Percentiles rank a stretch among this genome's conserved stretches.
Conservation (phyloP, 73 alveolate genomes). For the Paraurostyla sp. region DNA sequence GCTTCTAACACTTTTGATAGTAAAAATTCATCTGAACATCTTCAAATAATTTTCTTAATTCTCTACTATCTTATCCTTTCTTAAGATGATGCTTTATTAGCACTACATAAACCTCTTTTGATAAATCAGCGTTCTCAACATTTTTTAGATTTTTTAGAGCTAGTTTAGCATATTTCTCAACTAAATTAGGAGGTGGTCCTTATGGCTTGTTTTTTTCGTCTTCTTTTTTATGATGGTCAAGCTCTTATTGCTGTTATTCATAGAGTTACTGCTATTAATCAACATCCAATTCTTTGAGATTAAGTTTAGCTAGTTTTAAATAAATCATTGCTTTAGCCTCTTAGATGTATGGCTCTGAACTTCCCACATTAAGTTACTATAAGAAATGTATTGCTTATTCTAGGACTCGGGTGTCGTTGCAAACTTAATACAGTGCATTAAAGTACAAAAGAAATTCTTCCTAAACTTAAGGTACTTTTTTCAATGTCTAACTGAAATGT, state of each 20-base stretch:
- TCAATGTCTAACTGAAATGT: background rate
- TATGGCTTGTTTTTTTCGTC: no score
- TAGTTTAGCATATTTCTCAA: background rate
- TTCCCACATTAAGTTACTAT: background rate
- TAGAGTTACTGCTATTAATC: no score
- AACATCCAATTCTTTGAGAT: background rate
- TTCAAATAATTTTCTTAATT: background rate
- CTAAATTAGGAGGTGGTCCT: background rate
- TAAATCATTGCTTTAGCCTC: background rate
- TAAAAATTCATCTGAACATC: conserved; percentile 3
- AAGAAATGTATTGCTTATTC: background rate
- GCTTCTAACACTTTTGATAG: background rate
- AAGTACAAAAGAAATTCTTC: background rate
- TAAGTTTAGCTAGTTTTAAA: background rate
- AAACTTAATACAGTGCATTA: background rate
- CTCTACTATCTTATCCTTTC: background rate
- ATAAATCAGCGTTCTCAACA: background rate
- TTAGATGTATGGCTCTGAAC: background rate
- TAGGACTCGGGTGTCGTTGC: background rate
- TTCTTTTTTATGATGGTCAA: no score
- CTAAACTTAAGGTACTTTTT: background rate
- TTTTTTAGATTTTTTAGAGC: background rate
- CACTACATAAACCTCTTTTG: background rate
- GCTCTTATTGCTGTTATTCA: no score
- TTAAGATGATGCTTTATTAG: background rate